Percentiles rank a stretch among this genome's conserved stretches.
Conservation (phyloP, 1,139 yeast species). For the Kodamaea fungicola region DNA sequence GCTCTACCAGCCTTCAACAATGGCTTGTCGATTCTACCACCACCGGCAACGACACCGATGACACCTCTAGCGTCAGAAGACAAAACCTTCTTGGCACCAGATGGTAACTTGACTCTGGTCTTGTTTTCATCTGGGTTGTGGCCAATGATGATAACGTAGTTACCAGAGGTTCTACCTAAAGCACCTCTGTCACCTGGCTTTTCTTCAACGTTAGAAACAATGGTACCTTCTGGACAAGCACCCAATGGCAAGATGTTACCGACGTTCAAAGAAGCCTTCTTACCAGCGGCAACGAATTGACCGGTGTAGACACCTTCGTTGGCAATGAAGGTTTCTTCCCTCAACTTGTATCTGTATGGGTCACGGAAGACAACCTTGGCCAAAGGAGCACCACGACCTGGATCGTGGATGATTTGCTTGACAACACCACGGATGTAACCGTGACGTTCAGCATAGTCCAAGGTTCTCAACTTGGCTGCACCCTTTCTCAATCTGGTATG, state of each 20-base stretch:
- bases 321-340: conserved; percentile 98
- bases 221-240: conserved; percentile 98
- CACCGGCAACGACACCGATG: conserved; percentile 99
- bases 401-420: conserved; percentile 97
- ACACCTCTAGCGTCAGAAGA: conserved; percentile 98
- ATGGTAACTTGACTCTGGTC: conserved; percentile 98
- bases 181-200: conserved; percentile 99
- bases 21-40: conserved; percentile 99
- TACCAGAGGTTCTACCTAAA: conserved; percentile 98
- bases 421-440: conserved; percentile 99
- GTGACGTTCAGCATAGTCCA: conserved; percentile 99
- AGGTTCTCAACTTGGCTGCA: conserved; percentile 99
- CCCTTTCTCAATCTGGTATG: conserved; percentile 99
- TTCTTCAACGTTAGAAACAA: conserved; percentile 97
- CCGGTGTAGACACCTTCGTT: conserved; percentile 99
- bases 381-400: conserved; percentile 99
- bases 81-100: conserved; percentile 97
- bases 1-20: conserved; percentile 99
- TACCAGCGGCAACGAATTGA: conserved; percentile 98
- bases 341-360: conserved; percentile 97
- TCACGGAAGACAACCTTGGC: conserved; percentile 99
- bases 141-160: conserved; percentile 97
- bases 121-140: conserved; percentile 99
- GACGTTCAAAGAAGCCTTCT: conserved; percentile 94
- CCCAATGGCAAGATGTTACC: conserved; percentile 98